Evolutionary conservation across 495 filamentous ascomycete species (phyloP).

Genomic region (Xylaria flabelliformis): DNA sequence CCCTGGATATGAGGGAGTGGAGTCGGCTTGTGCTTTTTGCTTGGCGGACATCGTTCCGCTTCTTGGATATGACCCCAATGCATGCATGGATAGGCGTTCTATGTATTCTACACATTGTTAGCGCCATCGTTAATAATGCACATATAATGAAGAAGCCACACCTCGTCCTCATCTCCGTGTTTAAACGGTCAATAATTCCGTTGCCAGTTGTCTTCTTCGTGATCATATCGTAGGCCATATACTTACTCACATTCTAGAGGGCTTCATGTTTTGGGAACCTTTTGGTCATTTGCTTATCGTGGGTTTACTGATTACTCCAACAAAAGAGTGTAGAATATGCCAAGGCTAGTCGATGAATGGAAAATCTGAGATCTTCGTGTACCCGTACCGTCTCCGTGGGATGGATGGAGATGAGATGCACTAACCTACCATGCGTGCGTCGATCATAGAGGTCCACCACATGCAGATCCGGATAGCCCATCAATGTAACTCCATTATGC

Average conservation of each 20-base stretch:
- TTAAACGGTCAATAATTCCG: not conserved
- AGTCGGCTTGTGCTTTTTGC: not conserved
- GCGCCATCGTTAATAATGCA: slow-evolving; percentile 14
- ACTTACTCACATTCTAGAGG: not conserved
- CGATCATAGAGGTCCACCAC: not conserved
- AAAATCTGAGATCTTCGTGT: not conserved
- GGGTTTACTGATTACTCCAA: not conserved
- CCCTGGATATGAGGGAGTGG: not conserved
- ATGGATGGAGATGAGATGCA: not conserved
- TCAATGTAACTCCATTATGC: not conserved
- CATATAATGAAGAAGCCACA: not conserved
- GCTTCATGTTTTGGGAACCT: not conserved
- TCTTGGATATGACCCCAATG: slow-evolving; percentile 1
- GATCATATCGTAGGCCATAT: not conserved
- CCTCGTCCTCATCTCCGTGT: not conserved
- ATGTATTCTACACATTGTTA: not conserved
- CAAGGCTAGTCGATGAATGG: not conserved
- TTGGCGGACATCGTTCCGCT: slow-evolving; percentile 1
- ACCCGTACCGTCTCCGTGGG: slow-evolving; percentile 4
- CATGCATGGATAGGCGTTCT: slow-evolving; percentile 26
- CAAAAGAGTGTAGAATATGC: not conserved
- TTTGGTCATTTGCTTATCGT: not conserved
- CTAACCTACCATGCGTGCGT: not conserved
- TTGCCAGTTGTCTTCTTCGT: not conserved
- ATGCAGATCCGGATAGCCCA: not conserved